Evolutionary conservation across 768 basidiomycete genomes (phyloP), one percentile per base, ranked within the genome.

Genomic region (Cantharellus cinnabarinus): DNA sequence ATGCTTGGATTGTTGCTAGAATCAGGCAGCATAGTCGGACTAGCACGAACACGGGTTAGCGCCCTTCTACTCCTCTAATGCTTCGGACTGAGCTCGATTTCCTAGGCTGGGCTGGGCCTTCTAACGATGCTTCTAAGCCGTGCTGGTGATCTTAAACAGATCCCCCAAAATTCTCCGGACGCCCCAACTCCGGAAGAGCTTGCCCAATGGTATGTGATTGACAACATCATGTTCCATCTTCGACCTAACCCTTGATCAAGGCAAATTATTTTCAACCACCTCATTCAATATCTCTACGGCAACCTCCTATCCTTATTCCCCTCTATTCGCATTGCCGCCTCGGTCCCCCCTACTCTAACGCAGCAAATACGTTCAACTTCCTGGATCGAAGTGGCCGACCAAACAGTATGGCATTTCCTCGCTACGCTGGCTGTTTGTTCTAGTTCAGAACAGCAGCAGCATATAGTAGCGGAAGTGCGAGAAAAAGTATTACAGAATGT

Each of bases 401-500:
- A 87, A 68, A 87, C 85, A 10, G 86, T 89, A n/a, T 95, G 91
- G 90, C 84, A 87, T 67, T 88, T 91, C 75, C 77, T 95, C 41
- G 88, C 90, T 4, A 82, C 89, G 2, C 71, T 98, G 56, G 93
- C 91, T 2, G 75, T 93, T 44, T 83, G 85, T 63, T 86, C 72
- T 61, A 69, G 89, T 7, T 75, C 80, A 50, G 84, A 89, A 64
- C 89, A 99, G 69, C 94, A 98, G 68, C 85, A 88, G 63, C 73
- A 80, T 51, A 76, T 99, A 53, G 93, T 99, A 41, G 78, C 81
- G 20, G 75, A 82, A 38, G 73, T 97, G 51, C 81, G 91, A 60
- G 94, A 97, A 68, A 93, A 95, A 73, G 85, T 98, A 44, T 75
- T 98, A 52, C 89, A 93, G 67, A 90, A 86, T 64, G 87, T 97